Conservation (phyloP, 768 basidiomycete genomes). For the Sistotremastrum niveocremeum region DNA sequence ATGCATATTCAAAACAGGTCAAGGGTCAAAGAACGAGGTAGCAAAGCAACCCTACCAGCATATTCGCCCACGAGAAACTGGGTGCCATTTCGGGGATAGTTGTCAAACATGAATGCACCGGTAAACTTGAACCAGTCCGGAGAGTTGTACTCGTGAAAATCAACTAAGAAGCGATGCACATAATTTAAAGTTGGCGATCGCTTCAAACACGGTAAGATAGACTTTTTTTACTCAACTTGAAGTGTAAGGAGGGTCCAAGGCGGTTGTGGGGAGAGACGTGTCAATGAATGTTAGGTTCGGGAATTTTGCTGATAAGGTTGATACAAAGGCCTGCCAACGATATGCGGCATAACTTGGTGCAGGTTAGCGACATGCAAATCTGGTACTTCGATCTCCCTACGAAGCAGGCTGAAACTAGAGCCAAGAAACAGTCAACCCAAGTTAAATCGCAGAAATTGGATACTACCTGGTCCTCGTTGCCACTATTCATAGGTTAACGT, state of each 20-base stretch:
- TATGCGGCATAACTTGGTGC: too few species aligned
- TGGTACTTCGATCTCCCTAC: too few species aligned
- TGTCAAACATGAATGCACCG: not conserved
- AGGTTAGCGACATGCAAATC: too few species aligned
- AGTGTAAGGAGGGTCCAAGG: conserved; percentile 4
- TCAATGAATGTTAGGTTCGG: conserved; percentile 3
- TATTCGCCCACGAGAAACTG: conserved; percentile 5
- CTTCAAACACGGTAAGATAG: not conserved
- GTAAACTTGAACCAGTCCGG: conserved; percentile 1
- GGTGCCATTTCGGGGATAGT: conserved; percentile 4
- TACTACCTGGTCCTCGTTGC: conserved; percentile 21
- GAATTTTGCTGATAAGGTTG: conserved; percentile 8
- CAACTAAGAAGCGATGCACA: not conserved
- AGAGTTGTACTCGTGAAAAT: conserved; percentile 3
- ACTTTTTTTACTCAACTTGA: not conserved
- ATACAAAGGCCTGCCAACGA: too few species aligned
- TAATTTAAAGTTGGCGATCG: too few species aligned
- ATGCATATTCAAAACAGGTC: not conserved
- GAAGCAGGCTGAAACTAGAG: too few species aligned
- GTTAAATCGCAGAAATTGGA: too few species aligned
- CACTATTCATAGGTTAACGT: too few species aligned
- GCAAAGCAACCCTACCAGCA: not conserved
- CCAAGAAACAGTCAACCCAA: too few species aligned
- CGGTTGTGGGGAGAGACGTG: not conserved
- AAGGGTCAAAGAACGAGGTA: not conserved